Conservation (phyloP, 2,329 filamentous ascomycete genomes). For the Penicillium verrucosum region DNA sequence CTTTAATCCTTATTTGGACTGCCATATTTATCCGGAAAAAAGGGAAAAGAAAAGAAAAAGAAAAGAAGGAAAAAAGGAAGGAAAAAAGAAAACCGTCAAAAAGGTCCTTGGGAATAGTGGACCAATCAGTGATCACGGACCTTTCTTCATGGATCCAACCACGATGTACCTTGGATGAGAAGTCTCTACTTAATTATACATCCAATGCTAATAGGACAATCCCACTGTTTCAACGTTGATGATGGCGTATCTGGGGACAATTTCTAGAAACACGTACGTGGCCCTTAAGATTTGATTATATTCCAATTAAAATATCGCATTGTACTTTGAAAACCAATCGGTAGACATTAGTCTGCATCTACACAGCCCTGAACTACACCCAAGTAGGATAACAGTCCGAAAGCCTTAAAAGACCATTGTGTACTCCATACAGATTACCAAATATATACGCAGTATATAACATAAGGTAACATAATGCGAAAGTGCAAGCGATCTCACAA, state of each 20-base stretch:
- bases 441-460: not conserved
- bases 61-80: not conserved
- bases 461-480: not conserved
- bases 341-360: slow-evolving; percentile 7
- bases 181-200: not conserved
- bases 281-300: not conserved
- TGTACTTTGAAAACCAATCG: not conserved
- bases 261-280: not conserved
- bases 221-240: slow-evolving; percentile 9
- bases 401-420: not conserved
- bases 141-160: not conserved
- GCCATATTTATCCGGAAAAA: not conserved
- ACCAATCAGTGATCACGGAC: not conserved
- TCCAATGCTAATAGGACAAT: slow-evolving; percentile 9
- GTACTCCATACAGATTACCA: too few relatives aligned
- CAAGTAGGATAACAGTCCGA: slow-evolving; percentile 17
- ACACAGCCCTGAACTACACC: slow-evolving; percentile 15
- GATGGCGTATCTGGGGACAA: not conserved
- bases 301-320: not conserved
- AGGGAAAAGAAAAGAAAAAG: not conserved
- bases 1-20: slow-evolving; percentile 17
- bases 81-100: not conserved
- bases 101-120: not conserved
- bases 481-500: slow-evolving; percentile 16
- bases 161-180: slow-evolving; percentile 17